Percentiles rank a stretch among this genome's conserved stretches.
phyloP scores from a whole-genome alignment of 352 stramenopile genomes.

The Phytophthora multivora region DNA sequence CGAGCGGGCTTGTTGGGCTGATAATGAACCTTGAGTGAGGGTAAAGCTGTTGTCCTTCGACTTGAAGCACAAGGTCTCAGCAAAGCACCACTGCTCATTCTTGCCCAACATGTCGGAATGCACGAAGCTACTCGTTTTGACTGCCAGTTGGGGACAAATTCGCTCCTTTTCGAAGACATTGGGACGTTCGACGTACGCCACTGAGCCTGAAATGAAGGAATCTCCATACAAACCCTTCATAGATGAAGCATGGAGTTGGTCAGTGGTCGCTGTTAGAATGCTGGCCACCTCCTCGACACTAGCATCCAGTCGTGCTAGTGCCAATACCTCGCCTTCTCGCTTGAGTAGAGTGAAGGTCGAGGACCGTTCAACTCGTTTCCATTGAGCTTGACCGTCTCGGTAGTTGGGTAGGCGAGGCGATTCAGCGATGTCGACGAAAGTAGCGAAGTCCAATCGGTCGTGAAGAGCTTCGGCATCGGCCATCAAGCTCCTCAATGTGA shows the following conservation, averaged over 20 bases:
- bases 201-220: constrained; percentile 36
- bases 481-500: constrained; percentile 18
- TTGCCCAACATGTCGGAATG: constrained; percentile 36
- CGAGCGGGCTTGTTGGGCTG: constrained; percentile 1
- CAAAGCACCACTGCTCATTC: constrained; percentile 53
- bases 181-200: constrained; percentile 28
- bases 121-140: constrained; percentile 45
- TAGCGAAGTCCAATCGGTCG: constrained; percentile 24
- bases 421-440: constrained; percentile 23
- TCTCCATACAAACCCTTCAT: constrained; percentile 47
- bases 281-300: constrained; percentile 40
- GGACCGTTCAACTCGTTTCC: constrained; percentile 30
- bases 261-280: constrained; percentile 21
- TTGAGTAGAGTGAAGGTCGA: constrained; percentile 27
- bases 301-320: constrained; percentile 26
- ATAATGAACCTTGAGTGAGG: constrained; percentile 25
- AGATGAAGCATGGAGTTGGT: constrained; percentile 21
- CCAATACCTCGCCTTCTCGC: constrained; percentile 31
- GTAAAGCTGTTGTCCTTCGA: constrained; percentile 26
- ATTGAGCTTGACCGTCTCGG: constrained; percentile 13
- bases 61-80: constrained; percentile 29
- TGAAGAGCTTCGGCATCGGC: constrained; percentile 19
- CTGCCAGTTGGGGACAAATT: constrained; percentile 18
- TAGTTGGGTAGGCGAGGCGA: constrained; percentile 9
- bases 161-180: not conserved